Evolutionary conservation across 176 grass and related monocot species (phyloP).

Genomic region (Pharus latifolius): DNA sequence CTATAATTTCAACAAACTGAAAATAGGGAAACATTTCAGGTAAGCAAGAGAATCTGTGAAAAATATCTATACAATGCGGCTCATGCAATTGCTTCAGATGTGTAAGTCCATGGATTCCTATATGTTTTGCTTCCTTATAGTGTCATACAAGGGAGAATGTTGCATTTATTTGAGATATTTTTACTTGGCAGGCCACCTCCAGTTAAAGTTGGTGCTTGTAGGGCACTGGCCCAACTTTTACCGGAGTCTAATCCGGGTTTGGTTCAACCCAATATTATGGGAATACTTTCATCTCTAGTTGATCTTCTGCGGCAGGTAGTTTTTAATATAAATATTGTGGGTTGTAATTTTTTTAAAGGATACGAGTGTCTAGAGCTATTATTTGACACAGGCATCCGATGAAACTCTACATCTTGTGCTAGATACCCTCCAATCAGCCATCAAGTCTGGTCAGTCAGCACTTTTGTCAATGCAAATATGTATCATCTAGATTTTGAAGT

Average conservation of each 20-base stretch:
- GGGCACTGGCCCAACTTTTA: slow-evolving; percentile 59
- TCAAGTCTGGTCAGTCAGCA: slow-evolving; percentile 61
- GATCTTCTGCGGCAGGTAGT: slow-evolving; percentile 76
- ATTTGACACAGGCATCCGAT: slow-evolving; percentile 69
- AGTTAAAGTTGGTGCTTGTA: slow-evolving; percentile 97
- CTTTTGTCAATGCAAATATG: slow-evolving; percentile 5
- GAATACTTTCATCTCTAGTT: slow-evolving; percentile 68
- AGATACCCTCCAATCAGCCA: slow-evolving; percentile 76
- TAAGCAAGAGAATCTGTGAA: slow-evolving; percentile 60
- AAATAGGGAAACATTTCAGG: slow-evolving; percentile 32
- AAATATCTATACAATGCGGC: slow-evolving; percentile 58
- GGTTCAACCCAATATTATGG: slow-evolving; percentile 54
- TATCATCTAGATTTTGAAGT: neutral
- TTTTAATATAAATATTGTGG: slow-evolving; percentile 17
- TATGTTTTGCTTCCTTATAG: slow-evolving; percentile 1
- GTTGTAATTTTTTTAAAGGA: neutral
- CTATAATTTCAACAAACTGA: slow-evolving; percentile 17
- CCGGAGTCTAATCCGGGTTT: slow-evolving; percentile 42
- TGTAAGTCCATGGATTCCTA: slow-evolving; percentile 47
- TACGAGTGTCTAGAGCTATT: slow-evolving; percentile 9
- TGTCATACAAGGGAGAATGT: neutral
- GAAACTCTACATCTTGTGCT: slow-evolving; percentile 94
- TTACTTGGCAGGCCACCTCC: slow-evolving; percentile 56
- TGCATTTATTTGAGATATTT: slow-evolving; percentile 11
- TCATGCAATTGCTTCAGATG: slow-evolving; percentile 68